Base-by-base conservation (phyloP, 1,284 basidiomycete genomes). In the Mycosarcoma maydis region DNA sequence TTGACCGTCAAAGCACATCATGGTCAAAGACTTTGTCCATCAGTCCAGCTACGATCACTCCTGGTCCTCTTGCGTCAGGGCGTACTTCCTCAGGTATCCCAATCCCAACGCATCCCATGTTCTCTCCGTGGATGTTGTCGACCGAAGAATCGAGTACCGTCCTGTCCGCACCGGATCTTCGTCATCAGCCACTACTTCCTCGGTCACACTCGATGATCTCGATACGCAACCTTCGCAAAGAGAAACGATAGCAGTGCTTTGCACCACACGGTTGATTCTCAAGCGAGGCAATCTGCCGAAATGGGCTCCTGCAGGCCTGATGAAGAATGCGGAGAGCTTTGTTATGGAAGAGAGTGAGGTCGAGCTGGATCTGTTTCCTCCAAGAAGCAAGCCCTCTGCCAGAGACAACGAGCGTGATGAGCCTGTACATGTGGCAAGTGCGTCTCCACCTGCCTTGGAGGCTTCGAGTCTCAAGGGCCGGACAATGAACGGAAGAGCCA, bases 41-140 rank as follows among this genome's bases (percentile, higher is more conserved):
- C 57, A 71, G 47, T 65, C 68, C 4, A 50, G 43, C 51, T 71
- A 61, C 32, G 57, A 65, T 26, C 62, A 64, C 33, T 60, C 75
- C 8, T 77, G 75, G 75, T 66, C 70, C 5, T 72, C 70, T 2
- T 77, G 75, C 51, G 58, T 69, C 6, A 61, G 73, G 19, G 94
- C 94, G 16, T 98, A 92, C 85, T 93, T 94, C 78, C 86, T 97
- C 64, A 90, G 96, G 69, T 98, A 98, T 82, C 95, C 96, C 4
- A 98, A 98, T 83, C 94, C 95, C 37, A 92, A 92, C 76, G 92
- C 95, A 6, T 87, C 92, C 11, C 95, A 98, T 83, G 91, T 98
- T 79, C 84, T 96, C 59, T 92, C 92, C 8, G 94, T 92, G 85
- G 95, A 98, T 85, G 93, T 97, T 64, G 87, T 98, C 62, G 90